Percentiles rank a stretch among this genome's conserved stretches.
These are phyloP conservation scores for Pythium coloratum DNA, from an alignment of 352 stramenopile genomes.

Conservation along the genomic window DNA sequence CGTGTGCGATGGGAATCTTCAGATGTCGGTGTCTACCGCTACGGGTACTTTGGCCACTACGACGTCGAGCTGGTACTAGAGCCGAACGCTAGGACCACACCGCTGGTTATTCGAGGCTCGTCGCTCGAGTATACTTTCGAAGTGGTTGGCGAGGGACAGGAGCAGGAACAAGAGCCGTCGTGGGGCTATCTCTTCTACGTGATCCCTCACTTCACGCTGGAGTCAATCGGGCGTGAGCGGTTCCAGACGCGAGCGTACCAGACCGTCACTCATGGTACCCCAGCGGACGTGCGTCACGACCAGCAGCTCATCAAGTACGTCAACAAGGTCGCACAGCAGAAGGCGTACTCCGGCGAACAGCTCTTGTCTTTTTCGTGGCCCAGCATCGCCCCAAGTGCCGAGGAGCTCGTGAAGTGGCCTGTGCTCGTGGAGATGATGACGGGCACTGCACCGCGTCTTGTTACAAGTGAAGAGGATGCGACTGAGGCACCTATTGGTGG, in stretches of 20 bases:
- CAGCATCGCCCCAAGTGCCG: slow-evolving; percentile 37
- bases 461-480: neutral
- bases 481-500: neutral
- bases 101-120: slow-evolving; percentile 41
- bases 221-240: slow-evolving; percentile 48
- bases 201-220: slow-evolving; percentile 61
- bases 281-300: slow-evolving; percentile 38
- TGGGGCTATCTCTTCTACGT: slow-evolving; percentile 81
- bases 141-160: no score
- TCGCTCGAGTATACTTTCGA: neutral
- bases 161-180: no score
- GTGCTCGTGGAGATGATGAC: slow-evolving; percentile 59
- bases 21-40: slow-evolving; percentile 49
- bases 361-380: slow-evolving; percentile 28
- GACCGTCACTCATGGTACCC: neutral
- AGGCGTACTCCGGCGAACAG: slow-evolving; percentile 31
- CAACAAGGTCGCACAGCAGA: slow-evolving; percentile 46
- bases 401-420: slow-evolving; percentile 68
- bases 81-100: slow-evolving; percentile 24
- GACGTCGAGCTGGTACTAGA: slow-evolving; percentile 48
- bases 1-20: slow-evolving; percentile 48
- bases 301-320: slow-evolving; percentile 75
- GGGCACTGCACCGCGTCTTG: slow-evolving; percentile 2
- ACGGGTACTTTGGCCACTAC: slow-evolving; percentile 52
- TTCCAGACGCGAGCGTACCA: slow-evolving; percentile 41